These are phyloP conservation scores for Kodamaea kakaduensis DNA, from an alignment of 805 yeast genomes.

Conservation along the genomic window DNA sequence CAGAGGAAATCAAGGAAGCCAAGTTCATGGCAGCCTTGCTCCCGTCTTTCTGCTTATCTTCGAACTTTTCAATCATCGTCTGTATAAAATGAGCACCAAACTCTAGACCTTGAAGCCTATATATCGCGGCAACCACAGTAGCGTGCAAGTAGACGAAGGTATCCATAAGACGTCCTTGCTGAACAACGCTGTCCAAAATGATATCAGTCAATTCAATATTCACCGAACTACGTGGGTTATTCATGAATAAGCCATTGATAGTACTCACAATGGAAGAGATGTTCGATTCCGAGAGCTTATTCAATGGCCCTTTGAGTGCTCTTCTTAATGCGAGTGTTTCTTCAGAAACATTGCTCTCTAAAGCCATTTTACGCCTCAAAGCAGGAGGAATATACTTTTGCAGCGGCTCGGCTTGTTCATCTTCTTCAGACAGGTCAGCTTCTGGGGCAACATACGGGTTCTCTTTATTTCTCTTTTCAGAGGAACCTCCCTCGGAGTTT, in stretches of 20 bases:
- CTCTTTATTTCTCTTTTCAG: slow-evolving; percentile 41
- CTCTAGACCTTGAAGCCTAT: slow-evolving; percentile 76
- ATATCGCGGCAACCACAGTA: slow-evolving; percentile 68
- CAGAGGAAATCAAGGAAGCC: slow-evolving; percentile 67
- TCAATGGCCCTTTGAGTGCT: slow-evolving; percentile 76
- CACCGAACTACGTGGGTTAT: slow-evolving; percentile 75
- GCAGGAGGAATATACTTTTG: slow-evolving; percentile 84
- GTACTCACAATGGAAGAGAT: slow-evolving; percentile 66
- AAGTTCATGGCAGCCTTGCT: slow-evolving; percentile 57
- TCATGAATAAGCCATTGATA: slow-evolving; percentile 56
- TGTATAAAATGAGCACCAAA: slow-evolving; percentile 88
- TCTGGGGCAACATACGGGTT: slow-evolving; percentile 73
- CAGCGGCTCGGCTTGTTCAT: slow-evolving; percentile 17
- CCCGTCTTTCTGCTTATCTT: slow-evolving; percentile 33
- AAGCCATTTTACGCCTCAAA: slow-evolving; percentile 51
- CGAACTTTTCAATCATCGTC: slow-evolving; percentile 67
- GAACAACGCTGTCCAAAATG: slow-evolving; percentile 58
- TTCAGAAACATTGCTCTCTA: slow-evolving; percentile 33
- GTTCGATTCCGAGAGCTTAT: slow-evolving; percentile 86
- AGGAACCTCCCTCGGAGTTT: slow-evolving; percentile 39
- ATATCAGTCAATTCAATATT: slow-evolving; percentile 63
- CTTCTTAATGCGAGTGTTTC: slow-evolving; percentile 50
- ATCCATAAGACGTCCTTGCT: slow-evolving; percentile 67
- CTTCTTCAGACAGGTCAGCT: slow-evolving; percentile 11
- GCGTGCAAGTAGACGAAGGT: slow-evolving; percentile 78